These are phyloP conservation scores for Gnomoniopsis sp. DNA, from an alignment of 2,329 filamentous ascomycete genomes.

Conservation along the genomic window DNA sequence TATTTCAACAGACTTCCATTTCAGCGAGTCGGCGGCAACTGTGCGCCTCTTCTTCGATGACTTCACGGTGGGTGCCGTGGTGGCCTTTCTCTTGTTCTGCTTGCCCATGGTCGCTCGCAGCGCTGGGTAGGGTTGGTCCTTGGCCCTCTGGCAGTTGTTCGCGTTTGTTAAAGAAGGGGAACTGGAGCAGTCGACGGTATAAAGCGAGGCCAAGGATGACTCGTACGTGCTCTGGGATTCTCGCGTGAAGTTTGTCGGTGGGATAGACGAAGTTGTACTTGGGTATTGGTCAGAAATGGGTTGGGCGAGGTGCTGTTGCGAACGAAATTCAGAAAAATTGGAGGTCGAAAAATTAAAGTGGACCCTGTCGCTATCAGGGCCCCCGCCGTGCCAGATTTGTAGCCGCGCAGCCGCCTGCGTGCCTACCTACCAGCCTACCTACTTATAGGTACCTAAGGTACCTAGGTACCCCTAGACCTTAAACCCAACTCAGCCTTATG, in stretches of 20 bases:
- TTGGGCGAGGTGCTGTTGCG: background rate
- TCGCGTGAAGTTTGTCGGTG: background rate
- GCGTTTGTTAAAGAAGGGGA: no score
- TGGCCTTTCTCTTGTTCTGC: conserved; percentile 26
- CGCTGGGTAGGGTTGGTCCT: no score
- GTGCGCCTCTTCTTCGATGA: conserved; percentile 30
- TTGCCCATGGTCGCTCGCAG: no score
- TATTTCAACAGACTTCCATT: conserved; percentile 59
- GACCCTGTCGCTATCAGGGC: conserved; percentile 17
- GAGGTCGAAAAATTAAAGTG: background rate
- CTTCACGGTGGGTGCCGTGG: background rate
- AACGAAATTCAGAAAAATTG: conserved; percentile 10
- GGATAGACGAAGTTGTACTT: background rate
- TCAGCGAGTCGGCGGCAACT: conserved; percentile 45
- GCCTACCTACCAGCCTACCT: no score
- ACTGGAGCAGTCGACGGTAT: no score
- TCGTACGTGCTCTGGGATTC: no score
- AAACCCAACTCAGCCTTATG: conserved; percentile 26
- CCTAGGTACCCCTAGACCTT: background rate
- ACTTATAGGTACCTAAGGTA: background rate
- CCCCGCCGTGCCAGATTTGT: conserved; percentile 20
- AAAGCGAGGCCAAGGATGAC: no score
- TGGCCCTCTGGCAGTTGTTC: no score
- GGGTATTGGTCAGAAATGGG: no score
- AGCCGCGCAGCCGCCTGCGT: no score